Percentiles rank a stretch among this genome's conserved stretches.
Evolutionary conservation across 306 rosid species (phyloP).

Genomic region (Dalbergia oliveri): DNA sequence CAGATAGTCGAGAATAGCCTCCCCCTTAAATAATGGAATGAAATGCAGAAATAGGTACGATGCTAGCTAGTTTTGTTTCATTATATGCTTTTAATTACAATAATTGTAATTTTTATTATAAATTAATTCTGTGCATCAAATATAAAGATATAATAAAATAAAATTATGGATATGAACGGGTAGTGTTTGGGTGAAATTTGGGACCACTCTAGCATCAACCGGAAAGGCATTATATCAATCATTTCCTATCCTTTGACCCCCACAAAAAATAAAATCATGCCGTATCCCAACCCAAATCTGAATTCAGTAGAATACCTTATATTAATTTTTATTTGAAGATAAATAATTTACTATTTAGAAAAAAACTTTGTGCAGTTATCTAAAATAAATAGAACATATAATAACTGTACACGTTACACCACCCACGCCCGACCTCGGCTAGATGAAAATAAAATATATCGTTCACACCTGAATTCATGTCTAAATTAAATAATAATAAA

Average conservation of each 20-base stretch:
- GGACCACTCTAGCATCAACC: not conserved
- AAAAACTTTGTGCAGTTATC: too few species aligned
- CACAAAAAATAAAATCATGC: too few species aligned
- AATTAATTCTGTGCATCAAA: not conserved
- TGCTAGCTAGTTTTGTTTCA: not conserved
- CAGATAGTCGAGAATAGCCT: not conserved
- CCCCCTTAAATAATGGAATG: not conserved
- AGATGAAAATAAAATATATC: too few species aligned
- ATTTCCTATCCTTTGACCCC: too few species aligned
- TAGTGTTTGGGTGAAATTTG: not conserved
- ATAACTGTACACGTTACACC: too few species aligned
- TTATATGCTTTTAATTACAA: not conserved
- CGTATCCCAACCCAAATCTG: too few species aligned
- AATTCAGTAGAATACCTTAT: not conserved
- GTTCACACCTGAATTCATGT: too few species aligned
- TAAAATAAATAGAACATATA: too few species aligned
- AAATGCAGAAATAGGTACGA: not conserved
- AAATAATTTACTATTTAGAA: too few species aligned
- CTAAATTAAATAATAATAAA: too few species aligned
- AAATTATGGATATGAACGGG: not conserved
- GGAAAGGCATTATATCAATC: too few species aligned
- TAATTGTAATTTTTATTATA: not conserved
- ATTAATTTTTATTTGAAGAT: not conserved
- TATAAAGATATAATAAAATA: not conserved
- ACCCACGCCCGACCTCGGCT: too few species aligned